Conservation (phyloP, 345 rosid genomes). For the Microcos paniculata region DNA sequence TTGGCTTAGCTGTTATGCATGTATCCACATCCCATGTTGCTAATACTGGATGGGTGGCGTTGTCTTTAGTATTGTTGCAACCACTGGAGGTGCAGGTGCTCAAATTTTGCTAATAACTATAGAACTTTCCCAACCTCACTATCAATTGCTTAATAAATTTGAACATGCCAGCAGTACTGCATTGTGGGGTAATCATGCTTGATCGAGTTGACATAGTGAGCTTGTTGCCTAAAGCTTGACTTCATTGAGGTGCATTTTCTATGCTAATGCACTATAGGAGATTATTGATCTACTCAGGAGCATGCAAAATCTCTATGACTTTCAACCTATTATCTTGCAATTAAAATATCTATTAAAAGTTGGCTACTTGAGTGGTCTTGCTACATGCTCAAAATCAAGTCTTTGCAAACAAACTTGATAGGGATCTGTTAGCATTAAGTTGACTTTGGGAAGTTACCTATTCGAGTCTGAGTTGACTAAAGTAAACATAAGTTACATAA, state of each 20-base stretch:
- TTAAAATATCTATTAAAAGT: not conserved
- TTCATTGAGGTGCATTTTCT: not conserved
- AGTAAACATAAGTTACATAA: not conserved
- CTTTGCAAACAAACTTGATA: not conserved
- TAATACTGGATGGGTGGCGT: not conserved
- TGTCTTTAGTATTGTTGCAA: not conserved
- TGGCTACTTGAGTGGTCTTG: not conserved
- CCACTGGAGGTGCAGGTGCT: not conserved
- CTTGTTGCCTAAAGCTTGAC: not conserved
- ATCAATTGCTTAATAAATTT: conserved; percentile 2
- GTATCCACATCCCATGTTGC: not conserved
- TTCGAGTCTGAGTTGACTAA: not conserved
- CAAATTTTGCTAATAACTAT: not conserved
- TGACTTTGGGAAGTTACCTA: not conserved
- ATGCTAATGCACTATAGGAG: not conserved
- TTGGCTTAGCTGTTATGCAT: not conserved
- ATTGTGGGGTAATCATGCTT: not conserved
- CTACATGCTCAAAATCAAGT: not conserved
- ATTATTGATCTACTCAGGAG: not conserved
- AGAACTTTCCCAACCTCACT: not conserved
- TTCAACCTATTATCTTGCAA: too few relatives aligned
- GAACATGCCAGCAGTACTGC: not conserved
- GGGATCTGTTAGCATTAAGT: not conserved
- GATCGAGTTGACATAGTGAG: not conserved
- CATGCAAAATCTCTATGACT: not conserved